Base-by-base conservation (phyloP, 2,329 filamentous ascomycete genomes). In the Monilinia aucupariae region DNA sequence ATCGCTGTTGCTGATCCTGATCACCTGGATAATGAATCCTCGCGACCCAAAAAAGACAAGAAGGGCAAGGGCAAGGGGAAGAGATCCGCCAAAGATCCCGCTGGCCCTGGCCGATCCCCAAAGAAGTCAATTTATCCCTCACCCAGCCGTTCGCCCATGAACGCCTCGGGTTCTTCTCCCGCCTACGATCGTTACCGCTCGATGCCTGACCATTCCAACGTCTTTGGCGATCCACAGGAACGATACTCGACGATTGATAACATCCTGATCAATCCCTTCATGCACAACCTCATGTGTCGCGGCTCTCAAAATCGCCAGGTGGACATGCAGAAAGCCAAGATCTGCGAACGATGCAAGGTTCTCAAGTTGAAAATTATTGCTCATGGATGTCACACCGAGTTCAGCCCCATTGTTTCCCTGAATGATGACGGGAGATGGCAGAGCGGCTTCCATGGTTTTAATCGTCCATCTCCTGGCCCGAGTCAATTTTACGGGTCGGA, bases 201-300 rank as follows among this genome's bases (percentile, higher is more conserved):
- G 9, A 20, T 56, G 3, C 47, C 27, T 1, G 54, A 56, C 5
- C 41, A 32, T 34, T 47, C 54, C 3, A 56, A 56, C 10, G 20
- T 47, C 15, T 56, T 56, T 10, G 41, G 54, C 9, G 54, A 56
- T 7, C 54, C 54, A 0, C 54, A 17, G 1, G 54, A 56, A 4
- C 47, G 34, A 1, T 22, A 25, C 41, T 56, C 54, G 8, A 9
- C 27, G 2, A 56, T 56, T 1, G 48, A 60, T 25, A 56, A 56
- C 15, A 49, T 62, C 10, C 9, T 37, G 12, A 62, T 62, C 17
- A 56, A 45, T 4, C 41, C 41, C 8, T 62, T 43, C 60, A 62
- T 62, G 60, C 43, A 54, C 17, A 62, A 62, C n/a, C 60, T 48
- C 30, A 54, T 47, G 4, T 62, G 60, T 49, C 30, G 47, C 1